Base-by-base conservation (phyloP, 257 asterid genomes). In the Euphrasia confusa region DNA sequence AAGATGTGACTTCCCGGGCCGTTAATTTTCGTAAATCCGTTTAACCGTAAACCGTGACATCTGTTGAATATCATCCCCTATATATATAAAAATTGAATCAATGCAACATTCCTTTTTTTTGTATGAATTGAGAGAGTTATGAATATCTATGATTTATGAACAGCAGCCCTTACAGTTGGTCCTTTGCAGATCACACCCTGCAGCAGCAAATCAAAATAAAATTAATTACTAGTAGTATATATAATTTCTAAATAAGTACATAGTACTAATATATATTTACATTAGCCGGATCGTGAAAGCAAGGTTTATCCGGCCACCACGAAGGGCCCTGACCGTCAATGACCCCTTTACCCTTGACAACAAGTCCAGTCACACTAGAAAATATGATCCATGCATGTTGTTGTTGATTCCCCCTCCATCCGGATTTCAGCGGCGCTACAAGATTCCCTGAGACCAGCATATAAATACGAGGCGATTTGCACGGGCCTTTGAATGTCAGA, bases 1-100 rank as follows among this genome's bases (percentile, higher is more conserved):
- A 77, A 52, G 13, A 85, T 80, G 35, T 85, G 90, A 48, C 72
- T 75, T 56, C 86, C 83, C 0, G 86, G 83, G 0, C 90, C 87
- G 10, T 78, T 71, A 1, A 70, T 54, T 55, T 83, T 79, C 5
- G 81, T 32, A 54, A 85, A 72, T 8, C 90, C 88, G 47, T 72
- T 70, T 0, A 85, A 28, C 32, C 79, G 30, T 24, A 84, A 79
- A 5, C 78, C 77, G 27, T 80, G 2, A 50, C 90, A 85, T 71
- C 90, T 79, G 28, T 70, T 64, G 67, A 83, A 80, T 57, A 76
- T 69, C 69, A 85, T 49, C 13, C 80, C 94, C 94, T 85, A 21
- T 5, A 44, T 10, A 40, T 10, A 48, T n/a, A 21, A 0, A 21
- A 21, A 21, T 21, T 21, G 24, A 21, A 21, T 21, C 24, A 21